These are phyloP conservation scores for Sporisorium exsertum DNA, from an alignment of 1,284 basidiomycete species.

Conservation along the genomic window DNA sequence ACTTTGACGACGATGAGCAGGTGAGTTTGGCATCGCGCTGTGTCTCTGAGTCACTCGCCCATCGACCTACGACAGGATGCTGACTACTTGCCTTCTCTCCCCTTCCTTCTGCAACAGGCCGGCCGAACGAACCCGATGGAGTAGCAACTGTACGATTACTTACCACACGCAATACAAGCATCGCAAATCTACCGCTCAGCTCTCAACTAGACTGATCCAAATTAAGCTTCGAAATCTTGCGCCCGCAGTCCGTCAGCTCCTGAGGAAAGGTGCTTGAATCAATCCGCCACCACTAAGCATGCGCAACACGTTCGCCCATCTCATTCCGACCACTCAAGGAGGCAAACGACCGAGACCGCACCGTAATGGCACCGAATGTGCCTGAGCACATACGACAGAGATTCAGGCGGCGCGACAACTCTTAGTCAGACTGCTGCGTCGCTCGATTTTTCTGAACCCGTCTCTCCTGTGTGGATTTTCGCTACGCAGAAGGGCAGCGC, in stretches of 20 bases:
- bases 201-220: too few relatives aligned
- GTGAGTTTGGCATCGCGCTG: conserved; percentile 16
- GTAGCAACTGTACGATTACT: conserved; percentile 8
- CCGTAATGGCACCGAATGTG: conserved; percentile 15
- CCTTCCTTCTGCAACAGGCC: conserved; percentile 19
- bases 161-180: conserved; percentile 8
- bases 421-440: neutral
- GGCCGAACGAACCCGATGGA: conserved; percentile 53
- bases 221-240: neutral
- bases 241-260: neutral
- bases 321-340: too few relatives aligned
- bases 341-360: conserved; percentile 8
- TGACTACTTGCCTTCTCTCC: conserved; percentile 6
- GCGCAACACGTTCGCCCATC: too few relatives aligned
- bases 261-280: neutral
- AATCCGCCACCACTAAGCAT: neutral
- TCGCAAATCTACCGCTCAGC: neutral
- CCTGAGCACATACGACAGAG: neutral
- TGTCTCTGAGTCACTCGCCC: neutral
- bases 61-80: neutral
- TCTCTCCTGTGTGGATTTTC: too few relatives aligned
- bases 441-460: neutral
- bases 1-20: conserved; percentile 55
- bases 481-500: neutral
- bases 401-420: too few relatives aligned